A percentile compares a stretch with the other conserved stretches of the same genome.
phyloP scores from a whole-genome alignment of 1,139 yeast genomes.

The Diutina mesorugosa region DNA sequence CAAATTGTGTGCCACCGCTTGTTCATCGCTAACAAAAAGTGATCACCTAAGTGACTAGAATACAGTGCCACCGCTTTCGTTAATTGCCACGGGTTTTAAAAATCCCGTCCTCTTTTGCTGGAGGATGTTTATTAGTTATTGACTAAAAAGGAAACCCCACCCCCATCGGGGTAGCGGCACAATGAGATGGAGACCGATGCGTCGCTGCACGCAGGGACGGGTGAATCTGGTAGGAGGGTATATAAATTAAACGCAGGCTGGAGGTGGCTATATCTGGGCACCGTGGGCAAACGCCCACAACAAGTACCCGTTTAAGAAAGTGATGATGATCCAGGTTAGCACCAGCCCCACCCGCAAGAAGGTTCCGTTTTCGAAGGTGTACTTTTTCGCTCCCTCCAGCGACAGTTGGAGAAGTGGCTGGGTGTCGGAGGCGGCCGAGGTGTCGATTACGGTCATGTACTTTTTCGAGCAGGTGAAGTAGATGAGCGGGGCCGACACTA shows the following conservation, averaged over 20 bases:
- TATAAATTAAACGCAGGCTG: background rate
- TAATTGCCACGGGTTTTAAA: too few species aligned
- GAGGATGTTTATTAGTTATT: background rate
- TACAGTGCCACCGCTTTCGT: too few species aligned
- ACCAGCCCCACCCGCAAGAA: constrained; percentile 42
- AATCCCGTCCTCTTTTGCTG: too few species aligned
- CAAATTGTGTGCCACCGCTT: too few species aligned
- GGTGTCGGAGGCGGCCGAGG: constrained; percentile 19
- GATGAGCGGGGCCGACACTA: constrained; percentile 79
- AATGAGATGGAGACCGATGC: background rate
- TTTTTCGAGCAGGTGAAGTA: constrained; percentile 67
- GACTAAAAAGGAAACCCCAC: background rate
- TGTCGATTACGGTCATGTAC: constrained; percentile 61
- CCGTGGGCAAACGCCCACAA: constrained; percentile 15
- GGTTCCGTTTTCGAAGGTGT: constrained; percentile 49
- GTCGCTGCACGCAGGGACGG: background rate
- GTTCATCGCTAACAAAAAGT: too few species aligned
- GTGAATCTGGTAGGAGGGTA: background rate
- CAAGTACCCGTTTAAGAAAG: constrained; percentile 63
- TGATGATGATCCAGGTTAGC: constrained; percentile 57
- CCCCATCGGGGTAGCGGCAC: background rate
- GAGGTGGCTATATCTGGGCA: background rate
- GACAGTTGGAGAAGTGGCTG: background rate
- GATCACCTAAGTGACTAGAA: too few species aligned
- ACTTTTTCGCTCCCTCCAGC: background rate